A percentile compares a stretch with the other conserved stretches of the same genome.
Conservation (phyloP, 2,329 filamentous ascomycete species). For the Metarhizium humberi region DNA sequence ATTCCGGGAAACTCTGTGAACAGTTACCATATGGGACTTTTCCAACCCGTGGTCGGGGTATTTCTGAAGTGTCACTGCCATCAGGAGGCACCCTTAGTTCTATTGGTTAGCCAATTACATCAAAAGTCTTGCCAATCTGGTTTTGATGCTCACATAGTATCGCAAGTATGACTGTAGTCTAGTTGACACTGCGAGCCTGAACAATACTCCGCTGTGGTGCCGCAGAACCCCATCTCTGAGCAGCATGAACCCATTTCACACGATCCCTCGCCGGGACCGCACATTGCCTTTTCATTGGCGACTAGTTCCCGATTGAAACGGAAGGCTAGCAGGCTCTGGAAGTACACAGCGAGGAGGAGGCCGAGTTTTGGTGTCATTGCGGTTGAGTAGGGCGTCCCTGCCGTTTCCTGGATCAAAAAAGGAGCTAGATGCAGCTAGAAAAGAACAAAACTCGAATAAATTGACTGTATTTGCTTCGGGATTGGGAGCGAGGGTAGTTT, state of each 20-base stretch:
- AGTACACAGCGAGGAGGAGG: background rate
- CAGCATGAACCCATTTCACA: constrained; percentile 25
- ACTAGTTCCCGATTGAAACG: background rate
- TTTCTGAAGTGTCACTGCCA: constrained; percentile 20
- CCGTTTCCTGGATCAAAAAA: background rate
- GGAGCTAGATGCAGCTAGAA: background rate
- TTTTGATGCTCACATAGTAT: constrained; percentile 26
- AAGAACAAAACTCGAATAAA: background rate
- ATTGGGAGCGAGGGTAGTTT: background rate
- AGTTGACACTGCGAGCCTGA: constrained; percentile 29
- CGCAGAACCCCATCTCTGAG: constrained; percentile 28
- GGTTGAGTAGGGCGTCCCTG: background rate
- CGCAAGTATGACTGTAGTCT: constrained; percentile 29
- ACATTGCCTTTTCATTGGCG: constrained; percentile 6
- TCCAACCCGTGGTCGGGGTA: constrained; percentile 22
- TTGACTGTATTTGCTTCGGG: background rate
- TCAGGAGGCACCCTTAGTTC: constrained; percentile 19
- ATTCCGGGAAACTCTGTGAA: background rate
- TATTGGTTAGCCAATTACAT: background rate
- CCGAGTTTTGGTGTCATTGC: background rate
- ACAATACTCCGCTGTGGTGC: constrained; percentile 24
- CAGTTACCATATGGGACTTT: constrained; percentile 26
- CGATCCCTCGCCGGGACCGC: constrained; percentile 25
- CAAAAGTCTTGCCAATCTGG: background rate
- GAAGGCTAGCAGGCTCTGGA: background rate